Conservation (phyloP, 2,329 filamentous ascomycete genomes). For the Pestalotiopsis sp. region DNA sequence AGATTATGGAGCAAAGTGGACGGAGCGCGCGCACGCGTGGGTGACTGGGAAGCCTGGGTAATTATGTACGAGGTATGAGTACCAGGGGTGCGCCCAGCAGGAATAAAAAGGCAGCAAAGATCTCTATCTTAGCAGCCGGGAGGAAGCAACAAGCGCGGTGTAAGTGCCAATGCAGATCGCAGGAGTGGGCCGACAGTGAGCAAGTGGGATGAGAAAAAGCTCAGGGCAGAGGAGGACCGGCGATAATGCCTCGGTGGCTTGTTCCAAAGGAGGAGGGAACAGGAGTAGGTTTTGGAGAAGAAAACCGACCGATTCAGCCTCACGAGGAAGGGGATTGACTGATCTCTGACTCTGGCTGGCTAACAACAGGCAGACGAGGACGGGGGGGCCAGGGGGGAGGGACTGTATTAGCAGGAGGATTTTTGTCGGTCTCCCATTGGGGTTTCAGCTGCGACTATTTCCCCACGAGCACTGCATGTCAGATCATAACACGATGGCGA, state of each 20-base stretch:
- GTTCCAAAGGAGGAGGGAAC: neutral
- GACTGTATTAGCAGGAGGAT: neutral
- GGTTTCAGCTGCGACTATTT: slow-evolving; percentile 5
- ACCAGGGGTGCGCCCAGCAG: neutral
- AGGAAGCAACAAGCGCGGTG: neutral
- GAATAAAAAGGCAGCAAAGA: neutral
- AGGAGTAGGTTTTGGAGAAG: neutral
- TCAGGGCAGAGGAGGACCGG: slow-evolving; percentile 1
- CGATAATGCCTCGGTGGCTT: neutral
- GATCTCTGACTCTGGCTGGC: neutral
- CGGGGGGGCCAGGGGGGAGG: neutral
- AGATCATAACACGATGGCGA: slow-evolving; percentile 3
- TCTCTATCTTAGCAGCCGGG: neutral
- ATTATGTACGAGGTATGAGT: slow-evolving; percentile 5
- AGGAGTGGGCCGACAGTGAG: neutral
- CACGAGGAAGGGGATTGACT: neutral
- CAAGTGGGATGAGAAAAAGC: neutral
- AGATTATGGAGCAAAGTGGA: slow-evolving; percentile 2
- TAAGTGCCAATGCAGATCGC: neutral
- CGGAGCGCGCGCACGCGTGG: neutral
- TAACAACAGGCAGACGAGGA: neutral
- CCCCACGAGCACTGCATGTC: slow-evolving; percentile 10
- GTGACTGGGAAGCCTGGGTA: slow-evolving; percentile 1
- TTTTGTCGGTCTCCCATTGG: slow-evolving; percentile 6
- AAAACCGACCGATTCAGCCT: slow-evolving; percentile 4